phyloP scores from a whole-genome alignment of 371 early-diverging fungal genomes.

The Sporodiniella umbellata region DNA sequence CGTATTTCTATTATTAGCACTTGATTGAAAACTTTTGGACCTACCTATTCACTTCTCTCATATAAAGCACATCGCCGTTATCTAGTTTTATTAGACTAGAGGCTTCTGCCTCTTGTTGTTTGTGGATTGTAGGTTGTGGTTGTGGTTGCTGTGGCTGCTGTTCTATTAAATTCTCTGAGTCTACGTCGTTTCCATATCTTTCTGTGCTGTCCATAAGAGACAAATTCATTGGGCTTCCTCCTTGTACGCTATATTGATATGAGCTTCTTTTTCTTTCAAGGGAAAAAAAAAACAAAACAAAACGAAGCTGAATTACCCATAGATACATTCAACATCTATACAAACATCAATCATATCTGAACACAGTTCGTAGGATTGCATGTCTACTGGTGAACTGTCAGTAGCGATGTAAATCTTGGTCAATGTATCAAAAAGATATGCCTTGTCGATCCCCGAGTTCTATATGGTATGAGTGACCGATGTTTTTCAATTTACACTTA shows the following conservation, averaged over 20 bases:
- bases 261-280: neutral
- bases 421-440: constrained; percentile 87
- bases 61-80: constrained; percentile 81
- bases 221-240: constrained; percentile 27
- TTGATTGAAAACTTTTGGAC: neutral
- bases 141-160: constrained; percentile 14
- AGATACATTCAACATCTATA: constrained; percentile 80
- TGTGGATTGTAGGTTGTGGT: constrained; percentile 2
- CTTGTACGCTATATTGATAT: constrained; percentile 23
- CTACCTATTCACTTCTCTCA: constrained; percentile 76
- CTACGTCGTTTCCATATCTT: constrained; percentile 3
- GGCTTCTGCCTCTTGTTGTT: constrained; percentile 32
- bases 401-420: constrained; percentile 94
- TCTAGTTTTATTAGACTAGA: constrained; percentile 71
- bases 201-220: constrained; percentile 15
- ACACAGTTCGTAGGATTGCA: constrained; percentile 91
- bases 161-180: constrained; percentile 13
- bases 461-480: too few relatives aligned
- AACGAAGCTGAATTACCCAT: constrained; percentile 58
- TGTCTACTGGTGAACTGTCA: constrained; percentile 91
- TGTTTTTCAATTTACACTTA: constrained; percentile 34
- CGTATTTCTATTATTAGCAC: neutral
- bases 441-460: constrained; percentile 95
- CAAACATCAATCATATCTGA: constrained; percentile 94
- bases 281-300: too few relatives aligned